Base-by-base conservation (phyloP, 371 early-diverging fungal species). In the Parasitella parasitica region DNA sequence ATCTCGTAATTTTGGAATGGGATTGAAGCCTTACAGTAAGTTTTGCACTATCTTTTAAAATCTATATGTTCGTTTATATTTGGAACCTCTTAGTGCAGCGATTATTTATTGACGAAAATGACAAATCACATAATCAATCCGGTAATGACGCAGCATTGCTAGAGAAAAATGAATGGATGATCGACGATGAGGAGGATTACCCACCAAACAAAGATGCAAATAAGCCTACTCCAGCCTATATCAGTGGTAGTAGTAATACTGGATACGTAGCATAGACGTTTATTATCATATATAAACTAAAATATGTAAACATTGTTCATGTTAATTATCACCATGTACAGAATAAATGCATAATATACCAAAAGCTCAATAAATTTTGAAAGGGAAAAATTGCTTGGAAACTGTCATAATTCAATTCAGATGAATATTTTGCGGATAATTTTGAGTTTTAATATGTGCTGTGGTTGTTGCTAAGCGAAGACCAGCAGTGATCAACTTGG, bases 21-120 rank as follows among this genome's bases (percentile, higher is more conserved):
- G 82, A 4, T 48, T 81, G 13, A 78, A 76, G 46, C 77, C 78
- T n/a, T 71, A 75, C 41, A 59, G 81, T 81, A 75, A 69, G 71
- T 61, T 18, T n/a, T 20, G n/a, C n/a, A 0, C 11, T 6, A 12
- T 20, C 2, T 30, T 24, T n/a, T 22, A 27, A 52, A 50, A 39
- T 16, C 22, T 22, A 3, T 24, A 28, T 32, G 22, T 16, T 11
- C 13, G 48, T 18, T 6, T 18, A 7, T 32, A 32, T 32, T 3
- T 41, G 4, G 7, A 16, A 20, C 6, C n/a, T n/a, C n/a, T n/a
- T 48, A 71, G 68, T 69, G 56, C 60, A 72, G 60, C 34, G 72
- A 36, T 30, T 69, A 22, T 69, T 60, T 41, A 51, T 63, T 35
- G 48, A 63, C 28, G 24, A 49, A 24, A 61, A 57, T 13, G 60